phyloP scores from a whole-genome alignment of 2,329 filamentous ascomycete species.

The Trichoderma brevicompactum region DNA sequence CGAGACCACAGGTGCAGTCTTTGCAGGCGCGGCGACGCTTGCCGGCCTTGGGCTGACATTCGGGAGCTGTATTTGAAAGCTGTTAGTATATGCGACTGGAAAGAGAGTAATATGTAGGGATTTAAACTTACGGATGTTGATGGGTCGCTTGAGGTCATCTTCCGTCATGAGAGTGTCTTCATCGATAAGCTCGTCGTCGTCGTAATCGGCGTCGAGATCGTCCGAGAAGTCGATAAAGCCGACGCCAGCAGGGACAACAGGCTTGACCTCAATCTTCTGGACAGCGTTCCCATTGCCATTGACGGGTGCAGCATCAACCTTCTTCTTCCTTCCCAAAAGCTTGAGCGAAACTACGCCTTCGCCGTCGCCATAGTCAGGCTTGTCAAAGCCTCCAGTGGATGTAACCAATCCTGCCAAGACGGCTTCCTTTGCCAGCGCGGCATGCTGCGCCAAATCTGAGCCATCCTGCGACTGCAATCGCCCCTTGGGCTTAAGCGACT shows the following conservation, averaged over 20 bases:
- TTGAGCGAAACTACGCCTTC: slow-evolving; percentile 60
- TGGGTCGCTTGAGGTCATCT: slow-evolving; percentile 76
- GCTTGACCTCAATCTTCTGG: slow-evolving; percentile 46
- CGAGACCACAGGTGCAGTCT: slow-evolving; percentile 94
- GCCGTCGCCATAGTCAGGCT: slow-evolving; percentile 62
- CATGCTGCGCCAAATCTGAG: not conserved
- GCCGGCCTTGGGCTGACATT: slow-evolving; percentile 84
- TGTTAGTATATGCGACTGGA: not conserved
- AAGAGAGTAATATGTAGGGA: not conserved
- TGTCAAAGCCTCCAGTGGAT: slow-evolving; percentile 68
- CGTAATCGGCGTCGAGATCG: slow-evolving; percentile 55
- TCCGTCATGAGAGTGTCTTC: slow-evolving; percentile 86
- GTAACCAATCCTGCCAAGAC: slow-evolving; percentile 80
- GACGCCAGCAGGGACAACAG: slow-evolving; percentile 57
- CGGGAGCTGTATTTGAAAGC: slow-evolving; percentile 60
- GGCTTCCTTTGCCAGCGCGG: slow-evolving; percentile 62
- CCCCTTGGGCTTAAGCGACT: slow-evolving; percentile 27
- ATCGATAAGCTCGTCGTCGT: slow-evolving; percentile 86
- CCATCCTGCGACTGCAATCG: slow-evolving; percentile 28
- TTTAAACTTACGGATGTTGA: slow-evolving; percentile 75
- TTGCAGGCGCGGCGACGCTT: slow-evolving; percentile 95
- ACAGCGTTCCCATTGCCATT: slow-evolving; percentile 51
- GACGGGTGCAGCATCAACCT: slow-evolving; percentile 34
- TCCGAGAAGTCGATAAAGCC: slow-evolving; percentile 70
- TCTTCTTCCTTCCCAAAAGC: slow-evolving; percentile 46